A percentile compares a stretch with the other conserved stretches of the same genome.
Conservation (phyloP, 768 basidiomycete genomes). For the Trametes cubensis region DNA sequence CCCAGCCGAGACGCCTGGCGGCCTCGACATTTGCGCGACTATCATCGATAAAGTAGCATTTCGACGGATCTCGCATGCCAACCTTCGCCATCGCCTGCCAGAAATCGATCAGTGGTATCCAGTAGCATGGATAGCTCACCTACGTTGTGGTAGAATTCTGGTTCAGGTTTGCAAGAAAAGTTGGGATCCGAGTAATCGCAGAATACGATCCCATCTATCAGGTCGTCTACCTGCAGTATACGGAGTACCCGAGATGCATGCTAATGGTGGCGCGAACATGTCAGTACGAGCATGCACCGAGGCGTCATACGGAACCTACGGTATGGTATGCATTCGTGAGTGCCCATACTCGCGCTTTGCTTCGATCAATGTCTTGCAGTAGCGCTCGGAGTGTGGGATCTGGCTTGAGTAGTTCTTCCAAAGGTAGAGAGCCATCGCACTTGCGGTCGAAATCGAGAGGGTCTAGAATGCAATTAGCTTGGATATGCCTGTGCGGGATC, state of each 20-base stretch:
- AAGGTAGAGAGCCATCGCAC: conserved; percentile 82
- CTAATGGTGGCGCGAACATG: conserved; percentile 40
- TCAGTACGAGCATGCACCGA: not conserved
- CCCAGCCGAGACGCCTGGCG: conserved; percentile 71
- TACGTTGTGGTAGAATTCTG: conserved; percentile 68
- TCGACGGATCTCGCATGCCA: conserved; percentile 61
- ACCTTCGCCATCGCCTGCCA: conserved; percentile 68
- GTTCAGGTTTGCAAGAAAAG: conserved; percentile 83
- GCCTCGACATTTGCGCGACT: conserved; percentile 68
- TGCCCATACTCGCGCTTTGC: conserved; percentile 80
- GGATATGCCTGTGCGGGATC: not conserved
- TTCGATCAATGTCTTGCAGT: conserved; percentile 77
- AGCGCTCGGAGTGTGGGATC: conserved; percentile 64
- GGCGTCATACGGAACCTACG: conserved; percentile 42
- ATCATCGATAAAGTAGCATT: conserved; percentile 82
- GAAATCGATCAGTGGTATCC: not conserved
- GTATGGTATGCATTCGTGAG: conserved; percentile 82
- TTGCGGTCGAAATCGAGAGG: conserved; percentile 82
- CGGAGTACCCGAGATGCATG: conserved; percentile 80
- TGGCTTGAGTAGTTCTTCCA: conserved; percentile 77
- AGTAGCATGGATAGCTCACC: conserved; percentile 9
- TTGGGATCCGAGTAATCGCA: conserved; percentile 72
- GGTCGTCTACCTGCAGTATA: conserved; percentile 72
- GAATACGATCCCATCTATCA: conserved; percentile 72
- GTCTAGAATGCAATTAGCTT: conserved; percentile 45